These are phyloP conservation scores for Lepraria neglecta DNA, from an alignment of 495 filamentous ascomycete genomes.

Conservation along the genomic window DNA sequence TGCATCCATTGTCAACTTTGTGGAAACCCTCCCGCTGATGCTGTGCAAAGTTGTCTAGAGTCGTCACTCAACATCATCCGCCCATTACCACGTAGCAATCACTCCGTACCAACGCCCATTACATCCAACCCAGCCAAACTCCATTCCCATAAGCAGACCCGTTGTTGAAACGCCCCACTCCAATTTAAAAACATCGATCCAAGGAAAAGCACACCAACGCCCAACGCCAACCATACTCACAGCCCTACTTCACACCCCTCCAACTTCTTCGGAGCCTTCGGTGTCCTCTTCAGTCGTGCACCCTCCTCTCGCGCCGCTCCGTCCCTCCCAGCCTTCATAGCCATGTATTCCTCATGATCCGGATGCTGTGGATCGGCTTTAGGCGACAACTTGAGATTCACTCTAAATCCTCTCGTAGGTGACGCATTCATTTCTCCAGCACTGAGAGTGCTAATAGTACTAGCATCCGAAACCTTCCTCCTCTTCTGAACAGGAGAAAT, in stretches of 20 bases:
- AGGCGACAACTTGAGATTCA: background rate
- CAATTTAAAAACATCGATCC: background rate
- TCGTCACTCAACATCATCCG: no score
- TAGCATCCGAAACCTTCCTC: no score
- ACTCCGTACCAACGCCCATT: no score
- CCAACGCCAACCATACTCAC: background rate
- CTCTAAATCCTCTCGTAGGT: background rate
- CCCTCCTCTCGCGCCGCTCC: slow-evolving; percentile 1
- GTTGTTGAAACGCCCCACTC: background rate
- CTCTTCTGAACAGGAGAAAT: no score
- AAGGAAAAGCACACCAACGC: background rate
- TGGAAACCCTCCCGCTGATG: no score
- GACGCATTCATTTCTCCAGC: no score
- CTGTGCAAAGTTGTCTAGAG: no score
- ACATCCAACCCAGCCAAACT: no score
- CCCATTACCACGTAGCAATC: no score
- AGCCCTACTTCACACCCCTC: background rate
- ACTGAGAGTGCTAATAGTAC: no score
- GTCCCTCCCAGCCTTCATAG: background rate
- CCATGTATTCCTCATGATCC: background rate
- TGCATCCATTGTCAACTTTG: no score
- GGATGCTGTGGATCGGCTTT: background rate
- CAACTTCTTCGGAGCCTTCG: slow-evolving; percentile 4
- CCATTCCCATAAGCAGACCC: background rate
- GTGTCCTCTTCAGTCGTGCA: slow-evolving; percentile 9